Evolutionary conservation across 768 basidiomycete species (phyloP).

Genomic region (Tulasnella sp.): DNA sequence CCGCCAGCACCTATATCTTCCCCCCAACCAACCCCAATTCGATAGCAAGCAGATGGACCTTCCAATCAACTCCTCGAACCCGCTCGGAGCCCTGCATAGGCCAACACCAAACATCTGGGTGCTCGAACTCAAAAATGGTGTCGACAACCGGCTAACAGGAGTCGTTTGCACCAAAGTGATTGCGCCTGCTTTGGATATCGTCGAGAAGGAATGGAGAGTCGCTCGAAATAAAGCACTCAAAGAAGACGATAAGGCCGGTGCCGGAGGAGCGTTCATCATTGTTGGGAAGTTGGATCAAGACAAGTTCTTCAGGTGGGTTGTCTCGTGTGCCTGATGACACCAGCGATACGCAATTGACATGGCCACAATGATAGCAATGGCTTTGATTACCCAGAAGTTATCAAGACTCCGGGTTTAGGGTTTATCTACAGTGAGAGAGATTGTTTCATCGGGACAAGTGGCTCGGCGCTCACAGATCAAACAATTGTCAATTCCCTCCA

Average conservation of each 20-base stretch:
- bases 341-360: neutral
- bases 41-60: neutral
- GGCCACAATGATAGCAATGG: constrained; percentile 36
- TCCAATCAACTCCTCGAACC: neutral
- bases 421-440: constrained; percentile 36
- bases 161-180: constrained; percentile 56
- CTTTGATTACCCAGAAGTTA: constrained; percentile 55
- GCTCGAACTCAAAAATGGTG: constrained; percentile 74
- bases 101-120: constrained; percentile 50
- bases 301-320: constrained; percentile 75
- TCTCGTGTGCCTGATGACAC: neutral
- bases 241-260: constrained; percentile 40
- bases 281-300: constrained; percentile 70
- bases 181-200: constrained; percentile 64
- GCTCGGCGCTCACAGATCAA: constrained; percentile 28
- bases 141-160: constrained; percentile 64
- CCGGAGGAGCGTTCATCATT: constrained; percentile 68
- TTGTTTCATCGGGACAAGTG: constrained; percentile 49
- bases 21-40: neutral
- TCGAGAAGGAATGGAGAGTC: constrained; percentile 65
- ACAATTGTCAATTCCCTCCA: constrained; percentile 40
- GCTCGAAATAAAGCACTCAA: constrained; percentile 38
- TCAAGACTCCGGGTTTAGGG: constrained; percentile 29
- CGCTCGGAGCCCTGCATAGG: constrained; percentile 16
- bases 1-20: neutral